Base-by-base conservation (phyloP, 1,284 basidiomycete species). In the Ceratobasidium sp. region DNA sequence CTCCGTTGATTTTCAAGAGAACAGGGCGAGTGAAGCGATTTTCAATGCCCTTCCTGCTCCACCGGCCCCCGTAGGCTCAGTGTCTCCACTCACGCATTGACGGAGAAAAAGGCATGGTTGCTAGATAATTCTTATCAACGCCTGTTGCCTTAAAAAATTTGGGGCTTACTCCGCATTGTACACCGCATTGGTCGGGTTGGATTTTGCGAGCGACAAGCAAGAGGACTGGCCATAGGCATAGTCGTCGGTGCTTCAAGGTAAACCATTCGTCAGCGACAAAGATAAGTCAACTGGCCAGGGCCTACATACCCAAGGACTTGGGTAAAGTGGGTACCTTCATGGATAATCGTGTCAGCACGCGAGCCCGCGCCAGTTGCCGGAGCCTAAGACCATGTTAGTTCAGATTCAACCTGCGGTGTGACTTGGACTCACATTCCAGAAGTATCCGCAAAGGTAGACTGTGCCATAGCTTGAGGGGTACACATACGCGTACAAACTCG, bases 251-350 rank as follows among this genome's bases (percentile, higher is more conserved):
- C 67, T 70, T 14, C 9, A 44, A 30, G n/a, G 11, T 12, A 3
- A 12, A 14, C 21, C 4, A 36, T 36, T 3, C 23, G 5, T 63
- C n/a, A 58, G 23, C 44, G n/a, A 8, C 42, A 28, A 11, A 30
- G 4, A 18, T 23, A 40, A 12, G 33, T 9, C 11, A 33, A 59
- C 4, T 46, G 18, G 16, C 3, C n/a, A 18, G 0, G 28, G 14
- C 48, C 4, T n/a, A 64, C 67, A 14, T 21, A 70, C 67, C 61
- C 73, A 33, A 64, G 61, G 36, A 67, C 63, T 30, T 67, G 51
- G 11, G 63, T 74, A 33, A 74, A 74, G 67, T 74, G 73, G 28
- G 67, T 62, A 0, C 53, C 70, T 38, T 74, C 73, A 38, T 74
- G 73, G 44, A 74, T 72, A 42, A 74, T 70, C 11, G 73, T 74